These are phyloP conservation scores for Paecilomyces formosus DNA, from an alignment of 2,329 filamentous ascomycete species.

Conservation along the genomic window DNA sequence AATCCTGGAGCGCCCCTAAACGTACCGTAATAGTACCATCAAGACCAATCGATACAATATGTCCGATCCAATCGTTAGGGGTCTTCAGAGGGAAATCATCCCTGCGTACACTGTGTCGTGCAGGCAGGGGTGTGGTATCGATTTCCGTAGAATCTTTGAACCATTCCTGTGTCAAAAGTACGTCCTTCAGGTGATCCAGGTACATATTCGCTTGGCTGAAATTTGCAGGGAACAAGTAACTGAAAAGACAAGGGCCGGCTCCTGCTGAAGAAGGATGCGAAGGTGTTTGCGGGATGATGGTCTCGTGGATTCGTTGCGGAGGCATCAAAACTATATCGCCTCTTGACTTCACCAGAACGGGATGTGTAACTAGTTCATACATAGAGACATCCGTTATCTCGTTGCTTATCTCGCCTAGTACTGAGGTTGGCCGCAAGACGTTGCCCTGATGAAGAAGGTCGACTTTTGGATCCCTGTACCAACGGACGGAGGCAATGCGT, in stretches of 20 bases:
- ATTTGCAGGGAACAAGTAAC: constrained; percentile 6
- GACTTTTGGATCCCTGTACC: constrained; percentile 40
- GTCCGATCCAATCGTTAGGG: constrained; percentile 46
- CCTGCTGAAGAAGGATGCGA: neutral
- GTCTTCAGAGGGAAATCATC: constrained; percentile 5
- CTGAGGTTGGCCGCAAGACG: constrained; percentile 35
- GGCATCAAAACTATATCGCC: constrained; percentile 48
- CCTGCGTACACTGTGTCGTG: constrained; percentile 12
- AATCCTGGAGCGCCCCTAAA: constrained; percentile 43
- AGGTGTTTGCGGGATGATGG: constrained; percentile 1
- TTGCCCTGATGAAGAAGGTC: constrained; percentile 23
- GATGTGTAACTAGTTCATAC: constrained; percentile 49
- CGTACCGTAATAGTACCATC: constrained; percentile 49
- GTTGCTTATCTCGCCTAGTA: constrained; percentile 35
- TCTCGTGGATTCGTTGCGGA: constrained; percentile 18
- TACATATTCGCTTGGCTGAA: constrained; percentile 8
- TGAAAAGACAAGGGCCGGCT: constrained; percentile 9
- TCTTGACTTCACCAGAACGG: constrained; percentile 41
- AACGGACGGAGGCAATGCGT: constrained; percentile 49
- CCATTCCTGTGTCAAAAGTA: constrained; percentile 11
- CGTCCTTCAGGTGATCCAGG: constrained; percentile 11
- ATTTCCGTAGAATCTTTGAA: constrained; percentile 12
- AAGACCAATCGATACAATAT: constrained; percentile 47
- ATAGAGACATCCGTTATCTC: constrained; percentile 47
- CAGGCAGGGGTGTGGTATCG: constrained; percentile 9